A percentile compares a stretch with the other conserved stretches of the same genome.
Evolutionary conservation across 768 basidiomycete genomes (phyloP).

Genomic region (Suillus sp.): DNA sequence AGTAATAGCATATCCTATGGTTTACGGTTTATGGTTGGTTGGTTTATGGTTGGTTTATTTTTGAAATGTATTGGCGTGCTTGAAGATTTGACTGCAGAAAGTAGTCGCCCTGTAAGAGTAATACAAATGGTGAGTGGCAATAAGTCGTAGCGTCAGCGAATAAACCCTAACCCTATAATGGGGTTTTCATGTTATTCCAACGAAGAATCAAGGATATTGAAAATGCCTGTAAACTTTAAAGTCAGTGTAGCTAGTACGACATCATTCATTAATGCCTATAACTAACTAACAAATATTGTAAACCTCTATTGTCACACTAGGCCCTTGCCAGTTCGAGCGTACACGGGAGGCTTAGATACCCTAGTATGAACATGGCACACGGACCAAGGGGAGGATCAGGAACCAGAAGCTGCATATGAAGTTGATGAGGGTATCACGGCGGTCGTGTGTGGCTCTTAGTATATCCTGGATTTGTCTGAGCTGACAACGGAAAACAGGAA

Average conservation of each 20-base stretch:
- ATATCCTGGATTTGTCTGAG: conserved; percentile 7
- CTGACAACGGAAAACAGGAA: conserved; percentile 31
- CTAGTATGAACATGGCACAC: conserved; percentile 76
- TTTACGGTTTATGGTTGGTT: too few species aligned
- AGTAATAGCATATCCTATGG: conserved; percentile 39
- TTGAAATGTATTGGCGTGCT: neutral
- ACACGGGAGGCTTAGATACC: conserved; percentile 76
- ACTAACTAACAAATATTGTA: neutral
- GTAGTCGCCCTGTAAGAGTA: neutral
- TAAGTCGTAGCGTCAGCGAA: too few species aligned
- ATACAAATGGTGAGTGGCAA: too few species aligned
- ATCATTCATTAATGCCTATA: neutral
- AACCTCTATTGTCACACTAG: neutral
- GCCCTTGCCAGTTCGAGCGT: conserved; percentile 37
- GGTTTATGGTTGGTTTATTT: too few species aligned
- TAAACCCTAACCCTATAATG: conserved; percentile 24
- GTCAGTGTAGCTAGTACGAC: neutral
- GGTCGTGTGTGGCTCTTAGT: conserved; percentile 49
- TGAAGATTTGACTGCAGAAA: neutral
- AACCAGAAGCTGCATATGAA: conserved; percentile 66
- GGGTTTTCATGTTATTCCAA: too few species aligned
- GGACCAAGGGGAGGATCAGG: conserved; percentile 60
- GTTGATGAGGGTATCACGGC: conserved; percentile 65
- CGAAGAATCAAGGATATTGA: too few species aligned
- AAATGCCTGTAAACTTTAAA: too few species aligned